Evolutionary conservation across 306 rosid species (phyloP).

Genomic region (Carpinus viminea): DNA sequence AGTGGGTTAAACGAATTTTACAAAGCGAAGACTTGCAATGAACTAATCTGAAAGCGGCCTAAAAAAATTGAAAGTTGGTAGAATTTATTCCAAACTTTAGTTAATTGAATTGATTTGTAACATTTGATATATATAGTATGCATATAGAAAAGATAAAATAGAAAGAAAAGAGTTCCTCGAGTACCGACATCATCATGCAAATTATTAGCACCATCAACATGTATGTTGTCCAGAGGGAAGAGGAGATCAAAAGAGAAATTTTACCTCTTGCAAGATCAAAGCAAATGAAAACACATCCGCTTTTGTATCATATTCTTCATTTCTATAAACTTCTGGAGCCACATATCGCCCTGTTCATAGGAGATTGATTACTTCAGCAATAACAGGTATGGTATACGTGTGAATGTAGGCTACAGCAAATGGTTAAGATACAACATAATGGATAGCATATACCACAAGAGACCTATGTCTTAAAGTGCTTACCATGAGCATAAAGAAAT

Average conservation of each 20-base stretch:
- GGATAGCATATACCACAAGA: no score
- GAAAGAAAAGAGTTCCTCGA: background rate
- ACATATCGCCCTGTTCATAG: constrained; percentile 52
- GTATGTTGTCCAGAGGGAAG: background rate
- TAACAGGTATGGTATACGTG: background rate
- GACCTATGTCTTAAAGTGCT: no score
- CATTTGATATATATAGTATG: background rate
- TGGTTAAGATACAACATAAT: background rate
- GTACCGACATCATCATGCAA: background rate
- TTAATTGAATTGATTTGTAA: no score
- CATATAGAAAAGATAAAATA: background rate
- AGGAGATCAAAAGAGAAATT: constrained; percentile 1
- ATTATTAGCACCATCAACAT: constrained; percentile 5
- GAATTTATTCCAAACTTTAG: no score
- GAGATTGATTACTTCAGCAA: background rate
- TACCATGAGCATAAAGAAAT: no score
- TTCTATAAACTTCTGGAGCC: constrained; percentile 58
- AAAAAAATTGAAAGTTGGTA: no score
- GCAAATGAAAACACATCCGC: constrained; percentile 60
- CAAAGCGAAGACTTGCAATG: no score
- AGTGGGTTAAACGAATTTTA: no score
- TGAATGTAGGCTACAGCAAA: background rate
- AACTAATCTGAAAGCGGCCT: no score
- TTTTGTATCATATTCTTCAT: constrained; percentile 54
- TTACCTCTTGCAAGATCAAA: constrained; percentile 58